Conservation (phyloP, 2,329 filamentous ascomycete genomes). For the Tolypocladium album region DNA sequence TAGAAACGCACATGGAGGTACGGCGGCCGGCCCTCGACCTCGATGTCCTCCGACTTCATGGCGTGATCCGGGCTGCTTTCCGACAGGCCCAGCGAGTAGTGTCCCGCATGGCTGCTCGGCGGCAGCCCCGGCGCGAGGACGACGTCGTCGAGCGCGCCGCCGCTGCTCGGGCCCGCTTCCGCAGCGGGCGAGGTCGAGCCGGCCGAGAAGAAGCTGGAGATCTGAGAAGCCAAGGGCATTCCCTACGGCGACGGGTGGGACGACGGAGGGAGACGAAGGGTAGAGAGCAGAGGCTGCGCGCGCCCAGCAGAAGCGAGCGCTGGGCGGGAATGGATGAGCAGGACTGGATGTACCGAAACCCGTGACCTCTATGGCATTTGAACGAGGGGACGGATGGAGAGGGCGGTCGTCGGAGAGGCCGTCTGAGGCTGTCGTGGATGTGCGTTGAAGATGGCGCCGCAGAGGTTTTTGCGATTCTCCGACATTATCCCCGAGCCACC, state of each 20-base stretch:
- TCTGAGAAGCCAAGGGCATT: slow-evolving; percentile 5
- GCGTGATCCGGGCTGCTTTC: slow-evolving; percentile 15
- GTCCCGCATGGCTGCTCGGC: slow-evolving; percentile 21
- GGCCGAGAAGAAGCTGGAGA: slow-evolving; percentile 1
- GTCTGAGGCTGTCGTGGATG: background rate
- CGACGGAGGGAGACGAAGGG: background rate
- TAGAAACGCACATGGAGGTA: slow-evolving; percentile 28
- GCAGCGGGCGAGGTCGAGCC: slow-evolving; percentile 4
- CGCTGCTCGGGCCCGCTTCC: slow-evolving; percentile 3
- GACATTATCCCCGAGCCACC: background rate
- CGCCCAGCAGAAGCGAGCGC: background rate
- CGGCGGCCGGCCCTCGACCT: slow-evolving; percentile 31
- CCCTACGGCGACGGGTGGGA: background rate
- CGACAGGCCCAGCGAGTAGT: slow-evolving; percentile 13
- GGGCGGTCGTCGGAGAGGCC: background rate
- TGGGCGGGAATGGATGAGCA: background rate
- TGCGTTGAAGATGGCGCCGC: background rate
- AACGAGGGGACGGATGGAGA: background rate
- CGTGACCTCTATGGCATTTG: background rate
- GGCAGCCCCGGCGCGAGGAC: slow-evolving; percentile 2
- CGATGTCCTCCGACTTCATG: slow-evolving; percentile 27
- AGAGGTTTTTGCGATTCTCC: background rate
- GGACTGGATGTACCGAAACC: background rate
- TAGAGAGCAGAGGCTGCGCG: background rate
- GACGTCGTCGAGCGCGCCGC: slow-evolving; percentile 2